A percentile compares a stretch with the other conserved stretches of the same genome.
phyloP scores from a whole-genome alignment of 1,284 basidiomycete genomes.

The Meira nashicola region DNA sequence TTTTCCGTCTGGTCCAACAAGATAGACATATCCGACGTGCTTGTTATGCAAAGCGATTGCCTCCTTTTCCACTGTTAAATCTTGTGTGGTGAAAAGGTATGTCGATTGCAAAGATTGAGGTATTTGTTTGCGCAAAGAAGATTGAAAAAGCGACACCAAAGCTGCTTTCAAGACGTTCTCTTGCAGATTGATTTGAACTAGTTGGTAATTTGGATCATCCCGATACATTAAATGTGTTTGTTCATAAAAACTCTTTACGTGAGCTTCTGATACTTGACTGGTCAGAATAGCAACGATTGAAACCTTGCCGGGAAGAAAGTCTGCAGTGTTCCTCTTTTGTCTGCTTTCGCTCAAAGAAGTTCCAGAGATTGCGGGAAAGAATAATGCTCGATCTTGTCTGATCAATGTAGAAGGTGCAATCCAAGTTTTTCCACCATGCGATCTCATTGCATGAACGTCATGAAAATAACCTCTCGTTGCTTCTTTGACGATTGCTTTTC shows the following conservation, averaged over 20 bases:
- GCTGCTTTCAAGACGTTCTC: slow-evolving; percentile 84
- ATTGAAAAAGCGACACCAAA: slow-evolving; percentile 76
- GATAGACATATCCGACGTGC: slow-evolving; percentile 85
- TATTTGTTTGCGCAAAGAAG: slow-evolving; percentile 65
- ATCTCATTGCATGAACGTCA: slow-evolving; percentile 75
- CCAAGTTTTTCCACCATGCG: slow-evolving; percentile 91
- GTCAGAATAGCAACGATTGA: slow-evolving; percentile 74
- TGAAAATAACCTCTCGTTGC: slow-evolving; percentile 83
- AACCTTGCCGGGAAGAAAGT: slow-evolving; percentile 69
- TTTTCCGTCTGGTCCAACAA: slow-evolving; percentile 77
- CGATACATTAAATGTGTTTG: slow-evolving; percentile 64
- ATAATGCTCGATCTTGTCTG: slow-evolving; percentile 60
- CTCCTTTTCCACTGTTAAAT: slow-evolving; percentile 59
- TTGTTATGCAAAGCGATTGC: slow-evolving; percentile 79
- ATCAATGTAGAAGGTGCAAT: slow-evolving; percentile 83
- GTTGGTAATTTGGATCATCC: slow-evolving; percentile 68
- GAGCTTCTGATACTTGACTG: slow-evolving; percentile 77
- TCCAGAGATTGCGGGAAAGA: slow-evolving; percentile 83
- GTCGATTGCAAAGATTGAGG: slow-evolving; percentile 65
- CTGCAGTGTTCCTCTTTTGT: slow-evolving; percentile 69
- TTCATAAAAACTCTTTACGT: slow-evolving; percentile 69
- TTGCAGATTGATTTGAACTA: slow-evolving; percentile 80
- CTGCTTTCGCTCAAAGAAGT: slow-evolving; percentile 61
- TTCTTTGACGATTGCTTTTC: slow-evolving; percentile 63
- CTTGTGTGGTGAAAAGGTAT: slow-evolving; percentile 76